Conservation (phyloP, 1,139 yeast species). For the Saccharomycopsis hybrid region DNA sequence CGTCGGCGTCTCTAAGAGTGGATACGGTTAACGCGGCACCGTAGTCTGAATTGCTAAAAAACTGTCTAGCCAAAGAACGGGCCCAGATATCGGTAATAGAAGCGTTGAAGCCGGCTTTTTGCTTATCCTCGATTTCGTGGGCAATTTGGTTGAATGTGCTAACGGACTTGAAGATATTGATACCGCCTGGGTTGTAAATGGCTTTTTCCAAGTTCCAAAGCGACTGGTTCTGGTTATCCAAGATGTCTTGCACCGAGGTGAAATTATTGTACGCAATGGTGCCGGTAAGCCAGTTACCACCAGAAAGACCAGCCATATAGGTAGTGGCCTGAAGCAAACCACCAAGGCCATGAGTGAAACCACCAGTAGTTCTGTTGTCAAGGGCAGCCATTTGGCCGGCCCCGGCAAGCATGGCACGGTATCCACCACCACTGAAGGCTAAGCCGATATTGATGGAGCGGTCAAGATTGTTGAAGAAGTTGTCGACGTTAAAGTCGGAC, state of each 20-base stretch:
- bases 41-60: conserved; percentile 39
- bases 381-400: conserved; percentile 81
- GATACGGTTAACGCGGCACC: conserved; percentile 48
- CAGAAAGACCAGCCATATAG: conserved; percentile 74
- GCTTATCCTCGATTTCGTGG: conserved; percentile 52
- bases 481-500: conserved; percentile 49
- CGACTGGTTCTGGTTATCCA: conserved; percentile 37
- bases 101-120: conserved; percentile 69
- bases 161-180: conserved; percentile 51
- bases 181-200: conserved; percentile 64
- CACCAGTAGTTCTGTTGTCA: conserved; percentile 63
- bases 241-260: conserved; percentile 60
- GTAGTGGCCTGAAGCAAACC: conserved; percentile 71
- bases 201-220: conserved; percentile 69
- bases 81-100: conserved; percentile 93
- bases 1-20: conserved; percentile 37
- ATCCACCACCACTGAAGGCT: conserved; percentile 90
- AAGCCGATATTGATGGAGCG: conserved; percentile 51
- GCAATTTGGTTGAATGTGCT: conserved; percentile 46
- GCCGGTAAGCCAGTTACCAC: conserved; percentile 84
- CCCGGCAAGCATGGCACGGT: conserved; percentile 85
- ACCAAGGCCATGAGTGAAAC: conserved; percentile 60
- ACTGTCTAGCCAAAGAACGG: conserved; percentile 73
- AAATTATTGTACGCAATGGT: conserved; percentile 76
- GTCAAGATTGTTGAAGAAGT: conserved; percentile 36